Conservation (phyloP, 2,329 filamentous ascomycete species). For the Fusarium anguioides region DNA sequence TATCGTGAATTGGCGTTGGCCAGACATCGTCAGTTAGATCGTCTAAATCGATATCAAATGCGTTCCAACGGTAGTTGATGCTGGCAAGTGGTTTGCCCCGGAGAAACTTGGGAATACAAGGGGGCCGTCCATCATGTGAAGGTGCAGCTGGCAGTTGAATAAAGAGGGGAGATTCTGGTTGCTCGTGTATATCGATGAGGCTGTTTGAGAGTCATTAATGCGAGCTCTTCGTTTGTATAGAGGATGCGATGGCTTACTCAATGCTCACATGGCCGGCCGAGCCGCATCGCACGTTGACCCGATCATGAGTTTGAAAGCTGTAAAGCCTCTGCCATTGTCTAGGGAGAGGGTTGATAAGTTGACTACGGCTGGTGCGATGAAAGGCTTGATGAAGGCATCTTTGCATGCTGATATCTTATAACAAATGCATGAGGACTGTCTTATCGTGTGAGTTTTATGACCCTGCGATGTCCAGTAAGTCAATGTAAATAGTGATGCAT, state of each 20-base stretch:
- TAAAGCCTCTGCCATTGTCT: constrained; percentile 22
- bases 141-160: constrained; percentile 66
- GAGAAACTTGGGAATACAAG: constrained; percentile 56
- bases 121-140: constrained; percentile 40
- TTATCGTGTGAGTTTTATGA: not conserved
- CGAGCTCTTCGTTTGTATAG: not conserved
- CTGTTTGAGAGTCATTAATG: constrained; percentile 49
- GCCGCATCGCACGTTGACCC: constrained; percentile 59
- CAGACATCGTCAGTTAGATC: constrained; percentile 52
- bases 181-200: constrained; percentile 59
- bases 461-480: not conserved
- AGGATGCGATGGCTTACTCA: constrained; percentile 57
- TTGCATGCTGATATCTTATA: constrained; percentile 41
- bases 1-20: constrained; percentile 69
- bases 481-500: not conserved
- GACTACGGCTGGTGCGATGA: constrained; percentile 23
- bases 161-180: constrained; percentile 58
- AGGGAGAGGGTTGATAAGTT: not conserved
- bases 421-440: not conserved
- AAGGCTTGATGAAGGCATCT: constrained; percentile 34
- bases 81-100: constrained; percentile 60
- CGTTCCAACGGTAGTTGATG: constrained; percentile 70
- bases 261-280: constrained; percentile 62
- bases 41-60: constrained; percentile 22
- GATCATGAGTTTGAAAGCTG: constrained; percentile 49